Evolutionary conservation across 345 rosid genomes (phyloP).

Genomic region (Psidium friedrichsthalianum): DNA sequence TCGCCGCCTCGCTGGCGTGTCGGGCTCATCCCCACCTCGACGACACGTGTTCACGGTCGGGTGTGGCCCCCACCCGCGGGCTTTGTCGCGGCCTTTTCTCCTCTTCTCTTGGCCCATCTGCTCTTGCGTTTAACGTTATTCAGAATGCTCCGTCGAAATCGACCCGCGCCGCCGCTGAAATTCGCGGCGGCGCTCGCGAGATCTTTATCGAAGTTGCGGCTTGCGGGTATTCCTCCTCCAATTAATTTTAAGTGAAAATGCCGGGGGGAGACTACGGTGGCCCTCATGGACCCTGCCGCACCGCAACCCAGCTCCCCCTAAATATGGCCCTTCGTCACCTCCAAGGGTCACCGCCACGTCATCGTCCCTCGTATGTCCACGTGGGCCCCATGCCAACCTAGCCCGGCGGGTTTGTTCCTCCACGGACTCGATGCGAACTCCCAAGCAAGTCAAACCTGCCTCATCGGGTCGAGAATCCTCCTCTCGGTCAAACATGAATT

Average conservation of each 20-base stretch:
- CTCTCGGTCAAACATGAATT: not conserved
- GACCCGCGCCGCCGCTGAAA: accelerated
- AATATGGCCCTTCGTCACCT: conserved; percentile 1
- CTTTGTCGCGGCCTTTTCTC: not conserved
- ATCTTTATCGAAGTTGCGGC: not conserved
- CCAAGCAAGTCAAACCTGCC: not conserved
- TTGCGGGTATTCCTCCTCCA: not conserved
- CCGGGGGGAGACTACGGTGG: not conserved
- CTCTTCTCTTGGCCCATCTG: not conserved
- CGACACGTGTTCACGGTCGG: not conserved
- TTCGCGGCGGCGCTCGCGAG: accelerated
- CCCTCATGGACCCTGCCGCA: conserved; percentile 2
- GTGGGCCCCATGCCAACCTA: too few species aligned
- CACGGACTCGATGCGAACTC: too few species aligned
- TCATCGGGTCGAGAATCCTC: not conserved
- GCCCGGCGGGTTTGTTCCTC: too few species aligned
- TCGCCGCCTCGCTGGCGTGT: conserved; percentile 23
- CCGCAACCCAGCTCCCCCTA: not conserved
- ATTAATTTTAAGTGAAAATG: not conserved
- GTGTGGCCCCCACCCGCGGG: not conserved
- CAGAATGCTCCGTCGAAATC: not conserved
- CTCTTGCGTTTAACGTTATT: too few species aligned
- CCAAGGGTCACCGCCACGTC: conserved; percentile 17
- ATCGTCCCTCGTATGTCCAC: not conserved
- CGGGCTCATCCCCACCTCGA: not conserved